Percentiles rank a stretch among this genome's conserved stretches.
These are phyloP conservation scores for Saccharomycopsis phalli DNA, from an alignment of 1,139 yeast genomes.

Conservation along the genomic window DNA sequence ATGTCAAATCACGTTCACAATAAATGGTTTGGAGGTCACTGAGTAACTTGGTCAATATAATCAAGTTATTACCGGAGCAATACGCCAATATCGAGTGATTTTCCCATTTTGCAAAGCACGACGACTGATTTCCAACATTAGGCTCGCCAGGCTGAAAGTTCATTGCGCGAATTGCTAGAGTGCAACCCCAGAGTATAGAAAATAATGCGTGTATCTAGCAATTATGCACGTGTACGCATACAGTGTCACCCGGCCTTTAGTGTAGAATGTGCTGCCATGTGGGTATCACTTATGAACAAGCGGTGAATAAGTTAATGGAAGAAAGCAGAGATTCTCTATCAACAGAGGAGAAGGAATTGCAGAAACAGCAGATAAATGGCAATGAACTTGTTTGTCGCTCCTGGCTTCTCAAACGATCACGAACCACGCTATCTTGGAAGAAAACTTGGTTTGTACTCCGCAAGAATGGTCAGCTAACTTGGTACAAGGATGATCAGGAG, in stretches of 20 bases:
- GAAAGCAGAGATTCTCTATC: background rate
- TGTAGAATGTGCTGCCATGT: no score
- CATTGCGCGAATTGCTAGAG: conserved; percentile 7
- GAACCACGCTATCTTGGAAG: conserved; percentile 33
- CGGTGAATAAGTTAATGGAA: background rate
- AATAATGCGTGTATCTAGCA: no score
- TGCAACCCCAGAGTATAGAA: no score
- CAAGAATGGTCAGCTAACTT: conserved; percentile 40
- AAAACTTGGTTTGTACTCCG: conserved; percentile 54
- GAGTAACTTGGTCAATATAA: conserved; percentile 45
- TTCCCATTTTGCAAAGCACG: conserved; percentile 15
- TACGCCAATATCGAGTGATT: conserved; percentile 35
- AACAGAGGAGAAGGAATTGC: conserved; percentile 2
- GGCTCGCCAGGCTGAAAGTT: conserved; percentile 21
- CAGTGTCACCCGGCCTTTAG: no score
- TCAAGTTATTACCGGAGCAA: conserved; percentile 82
- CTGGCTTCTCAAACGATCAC: conserved; percentile 13
- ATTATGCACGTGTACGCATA: no score
- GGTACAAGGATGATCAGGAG: conserved; percentile 50
- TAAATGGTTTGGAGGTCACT: conserved; percentile 68
- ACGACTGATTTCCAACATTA: conserved; percentile 12
- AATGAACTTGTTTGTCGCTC: conserved; percentile 19
- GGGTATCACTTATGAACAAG: no score
- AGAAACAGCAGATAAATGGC: conserved; percentile 17
- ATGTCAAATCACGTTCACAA: conserved; percentile 54